Percentiles rank a stretch among this genome's conserved stretches.
These are phyloP conservation scores for Iris macrosiphon DNA, from an alignment of 106 monocot genomes.

Conservation along the genomic window DNA sequence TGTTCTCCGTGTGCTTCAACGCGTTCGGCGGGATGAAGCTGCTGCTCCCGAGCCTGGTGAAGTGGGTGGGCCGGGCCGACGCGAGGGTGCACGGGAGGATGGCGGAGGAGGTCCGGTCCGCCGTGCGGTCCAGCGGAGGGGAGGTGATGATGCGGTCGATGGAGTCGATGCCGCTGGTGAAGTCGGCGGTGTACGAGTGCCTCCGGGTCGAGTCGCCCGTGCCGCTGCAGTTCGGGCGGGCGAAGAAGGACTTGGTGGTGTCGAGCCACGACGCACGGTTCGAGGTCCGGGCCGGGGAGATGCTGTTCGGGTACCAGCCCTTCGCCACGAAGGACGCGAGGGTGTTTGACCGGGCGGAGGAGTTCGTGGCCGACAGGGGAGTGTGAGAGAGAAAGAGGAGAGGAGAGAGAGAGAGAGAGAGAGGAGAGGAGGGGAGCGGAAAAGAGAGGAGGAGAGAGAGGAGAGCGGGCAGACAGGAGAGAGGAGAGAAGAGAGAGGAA, in stretches of 20 bases:
- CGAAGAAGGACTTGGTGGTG: slow-evolving; percentile 67
- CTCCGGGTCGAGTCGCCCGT: slow-evolving; percentile 92
- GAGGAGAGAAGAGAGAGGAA: no score
- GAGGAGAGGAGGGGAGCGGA: no score
- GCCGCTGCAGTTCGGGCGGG: slow-evolving; percentile 74
- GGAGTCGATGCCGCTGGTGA: slow-evolving; percentile 57
- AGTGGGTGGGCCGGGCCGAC: slow-evolving; percentile 47
- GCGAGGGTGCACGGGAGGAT: slow-evolving; percentile 36
- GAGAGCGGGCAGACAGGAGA: no score
- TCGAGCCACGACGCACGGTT: slow-evolving; percentile 74
- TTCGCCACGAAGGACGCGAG: slow-evolving; percentile 79
- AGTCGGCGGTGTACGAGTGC: slow-evolving; percentile 80
- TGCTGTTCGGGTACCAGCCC: slow-evolving; percentile 95
- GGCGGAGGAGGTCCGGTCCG: slow-evolving; percentile 61
- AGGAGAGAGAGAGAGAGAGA: no score
- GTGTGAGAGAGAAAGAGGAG: slow-evolving; percentile 56
- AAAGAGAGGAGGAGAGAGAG: no score
- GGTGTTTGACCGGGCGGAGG: slow-evolving; percentile 65
- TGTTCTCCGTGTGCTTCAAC: slow-evolving; percentile 94
- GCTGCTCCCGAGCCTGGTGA: slow-evolving; percentile 55
- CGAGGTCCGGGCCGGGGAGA: slow-evolving; percentile 63
- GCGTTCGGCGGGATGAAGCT: slow-evolving; percentile 79
- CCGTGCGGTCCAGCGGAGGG: slow-evolving; percentile 30
- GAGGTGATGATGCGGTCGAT: slow-evolving; percentile 31
- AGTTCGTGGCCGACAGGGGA: slow-evolving; percentile 78